A percentile compares a stretch with the other conserved stretches of the same genome.
These are phyloP conservation scores for Haplosporangium gracile DNA, from an alignment of 192 early-diverging fungal species.

Conservation along the genomic window DNA sequence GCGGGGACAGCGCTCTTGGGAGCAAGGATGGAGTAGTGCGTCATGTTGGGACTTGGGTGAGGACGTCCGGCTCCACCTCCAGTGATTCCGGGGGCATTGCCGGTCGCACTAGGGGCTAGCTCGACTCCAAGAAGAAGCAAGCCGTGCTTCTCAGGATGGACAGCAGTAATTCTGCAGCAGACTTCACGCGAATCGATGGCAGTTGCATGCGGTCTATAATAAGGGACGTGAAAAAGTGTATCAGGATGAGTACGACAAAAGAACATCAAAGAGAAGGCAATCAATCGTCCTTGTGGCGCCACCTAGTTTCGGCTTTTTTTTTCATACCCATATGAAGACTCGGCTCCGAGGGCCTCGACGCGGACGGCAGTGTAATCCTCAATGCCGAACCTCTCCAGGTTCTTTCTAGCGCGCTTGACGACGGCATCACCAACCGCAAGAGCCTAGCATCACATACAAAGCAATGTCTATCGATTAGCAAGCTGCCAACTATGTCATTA, in stretches of 20 bases:
- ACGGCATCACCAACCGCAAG: constrained; percentile 70
- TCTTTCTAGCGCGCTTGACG: constrained; percentile 56
- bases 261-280: neutral
- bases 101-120: constrained; percentile 55
- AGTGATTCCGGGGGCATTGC: constrained; percentile 58
- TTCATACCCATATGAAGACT: constrained; percentile 71
- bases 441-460: constrained; percentile 45
- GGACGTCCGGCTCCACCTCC: constrained; percentile 69
- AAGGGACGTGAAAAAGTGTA: no score
- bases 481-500: neutral
- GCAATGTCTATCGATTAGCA: neutral
- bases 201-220: constrained; percentile 32
- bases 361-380: constrained; percentile 66
- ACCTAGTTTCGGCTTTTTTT: neutral
- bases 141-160: constrained; percentile 43
- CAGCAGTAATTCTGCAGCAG: constrained; percentile 54
- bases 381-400: constrained; percentile 61
- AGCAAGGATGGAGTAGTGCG: constrained; percentile 71
- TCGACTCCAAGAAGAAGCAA: constrained; percentile 47
- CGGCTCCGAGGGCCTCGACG: constrained; percentile 71
- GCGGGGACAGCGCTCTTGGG: constrained; percentile 63
- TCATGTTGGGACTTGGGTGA: constrained; percentile 67
- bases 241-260: neutral
- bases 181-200: constrained; percentile 48
- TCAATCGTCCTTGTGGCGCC: neutral